Base-by-base conservation (phyloP, 208 protist species). In the Wallacemonas rigidus region DNA sequence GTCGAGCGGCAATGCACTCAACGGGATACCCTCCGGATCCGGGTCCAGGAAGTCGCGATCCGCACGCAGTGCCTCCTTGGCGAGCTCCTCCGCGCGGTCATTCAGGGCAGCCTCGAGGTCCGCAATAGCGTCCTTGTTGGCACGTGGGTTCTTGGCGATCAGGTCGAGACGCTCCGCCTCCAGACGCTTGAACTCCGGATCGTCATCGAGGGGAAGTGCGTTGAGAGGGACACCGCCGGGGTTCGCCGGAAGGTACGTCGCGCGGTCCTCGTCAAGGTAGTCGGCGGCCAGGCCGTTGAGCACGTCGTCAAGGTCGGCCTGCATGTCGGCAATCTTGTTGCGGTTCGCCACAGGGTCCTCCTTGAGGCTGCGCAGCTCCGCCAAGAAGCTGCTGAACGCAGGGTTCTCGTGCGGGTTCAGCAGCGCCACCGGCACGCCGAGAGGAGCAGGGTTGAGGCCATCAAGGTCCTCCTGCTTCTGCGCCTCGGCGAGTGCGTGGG, bases 391-490 rank as follows among this genome's bases (percentile, higher is more conserved):
- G 38, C 65, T 65, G 54, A 95, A 91, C 26, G 71, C 64, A 7
- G 75, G 64, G 67, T 95, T 85, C 14, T 83, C 76, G 75, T 91
- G 85, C 17, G 85, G 87, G 63, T 82, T 75, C 45, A 95, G 72
- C 11, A 89, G 67, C 12, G 48, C 56, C 39, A 89, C 44, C 1
- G 89, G 87, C 45, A 95, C 82, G 12, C 83, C 83, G 11, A 71
- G 76, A 15, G 86, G 87, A 39, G 67, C 41, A 35, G 50, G 56
- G 56, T 87, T 77, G 41, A 92, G 71, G 65, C 72, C 83, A 8
- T 70, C 45, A 54, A 92, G 53, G 51, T 92, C 87, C 72, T 91
- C 81, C 65, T 65, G 69, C 69, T 85, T 81, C 68, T 87, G 82
- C 58, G 77, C 75, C 60, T 79, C 69, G 15, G 89, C 87, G 8